These are phyloP conservation scores for Trichophyton simii DNA, from an alignment of 2,329 filamentous ascomycete species.

Conservation along the genomic window DNA sequence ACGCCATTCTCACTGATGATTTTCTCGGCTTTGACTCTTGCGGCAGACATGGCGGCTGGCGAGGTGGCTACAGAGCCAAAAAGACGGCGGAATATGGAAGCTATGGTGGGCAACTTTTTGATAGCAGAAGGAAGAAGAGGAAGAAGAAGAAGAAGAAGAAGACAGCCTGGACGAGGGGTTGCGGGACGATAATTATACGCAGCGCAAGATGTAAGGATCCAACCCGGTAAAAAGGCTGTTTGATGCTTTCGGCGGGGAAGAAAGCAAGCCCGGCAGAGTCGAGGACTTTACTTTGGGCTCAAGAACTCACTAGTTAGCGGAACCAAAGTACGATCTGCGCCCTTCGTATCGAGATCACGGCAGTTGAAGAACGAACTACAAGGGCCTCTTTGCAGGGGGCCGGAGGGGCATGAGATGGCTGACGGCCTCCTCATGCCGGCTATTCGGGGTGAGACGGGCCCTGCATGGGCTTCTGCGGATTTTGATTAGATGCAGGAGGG, in stretches of 20 bases:
- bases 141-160: background rate
- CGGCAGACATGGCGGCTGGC: conserved; percentile 64
- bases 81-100: conserved; percentile 46
- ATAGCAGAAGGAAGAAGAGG: background rate
- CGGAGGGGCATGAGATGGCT: background rate
- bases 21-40: conserved; percentile 67
- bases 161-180: background rate
- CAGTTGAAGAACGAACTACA: background rate
- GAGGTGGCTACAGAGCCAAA: conserved; percentile 49
- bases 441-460: no score
- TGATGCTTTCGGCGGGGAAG: no score
- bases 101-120: conserved; percentile 38
- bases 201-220: background rate
- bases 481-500: no score
- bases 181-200: background rate
- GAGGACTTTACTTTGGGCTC: no score
- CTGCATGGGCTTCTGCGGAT: no score
- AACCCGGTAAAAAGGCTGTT: no score
- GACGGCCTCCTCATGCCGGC: no score
- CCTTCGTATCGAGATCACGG: background rate
- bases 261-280: no score
- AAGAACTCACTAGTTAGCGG: no score
- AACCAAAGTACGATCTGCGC: no score
- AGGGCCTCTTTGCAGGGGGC: background rate
- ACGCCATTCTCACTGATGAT: conserved; percentile 86